Conservation (phyloP, 228 moss, liverwort and hornwort species). For the Sphagnum magellanicum region DNA sequence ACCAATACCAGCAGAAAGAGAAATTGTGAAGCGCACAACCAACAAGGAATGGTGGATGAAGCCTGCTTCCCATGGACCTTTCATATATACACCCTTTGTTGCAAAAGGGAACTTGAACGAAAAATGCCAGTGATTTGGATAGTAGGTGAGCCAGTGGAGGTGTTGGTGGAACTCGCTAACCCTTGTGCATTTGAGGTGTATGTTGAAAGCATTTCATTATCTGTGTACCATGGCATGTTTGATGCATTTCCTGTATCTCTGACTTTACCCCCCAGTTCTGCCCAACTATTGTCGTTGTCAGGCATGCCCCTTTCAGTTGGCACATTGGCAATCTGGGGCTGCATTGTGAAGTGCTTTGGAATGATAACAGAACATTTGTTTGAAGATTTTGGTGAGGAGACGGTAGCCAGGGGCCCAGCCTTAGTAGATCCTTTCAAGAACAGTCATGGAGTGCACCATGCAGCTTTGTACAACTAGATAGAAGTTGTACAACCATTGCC, state of each 20-base stretch:
- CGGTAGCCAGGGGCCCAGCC: constrained; percentile 48
- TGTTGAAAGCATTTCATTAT: constrained; percentile 85
- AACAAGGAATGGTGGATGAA: constrained; percentile 91
- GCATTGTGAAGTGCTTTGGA: constrained; percentile 94
- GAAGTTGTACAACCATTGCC: constrained; percentile 87
- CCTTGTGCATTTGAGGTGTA: constrained; percentile 88
- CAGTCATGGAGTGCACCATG: constrained; percentile 68
- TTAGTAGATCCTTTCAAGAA: constrained; percentile 86
- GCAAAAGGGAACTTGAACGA: constrained; percentile 60
- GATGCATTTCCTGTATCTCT: constrained; percentile 95
- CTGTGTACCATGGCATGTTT: constrained; percentile 71
- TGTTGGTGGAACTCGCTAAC: constrained; percentile 90
- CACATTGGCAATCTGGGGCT: constrained; percentile 74
- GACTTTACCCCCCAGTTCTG: constrained; percentile 69
- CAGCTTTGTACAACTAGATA: constrained; percentile 53
- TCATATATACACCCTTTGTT: constrained; percentile 87
- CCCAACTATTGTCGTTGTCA: constrained; percentile 82
- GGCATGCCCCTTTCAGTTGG: constrained; percentile 86
- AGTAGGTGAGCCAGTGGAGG: constrained; percentile 87
- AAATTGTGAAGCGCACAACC: constrained; percentile 77
- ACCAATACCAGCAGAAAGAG: constrained; percentile 71
- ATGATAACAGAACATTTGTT: constrained; percentile 88
- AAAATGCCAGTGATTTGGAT: constrained; percentile 82
- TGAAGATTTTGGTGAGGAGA: constrained; percentile 78
- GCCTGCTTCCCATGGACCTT: constrained; percentile 80